A percentile compares a stretch with the other conserved stretches of the same genome.
Conservation (phyloP, 352 stramenopile species). For the Phytophthora fragariae region DNA sequence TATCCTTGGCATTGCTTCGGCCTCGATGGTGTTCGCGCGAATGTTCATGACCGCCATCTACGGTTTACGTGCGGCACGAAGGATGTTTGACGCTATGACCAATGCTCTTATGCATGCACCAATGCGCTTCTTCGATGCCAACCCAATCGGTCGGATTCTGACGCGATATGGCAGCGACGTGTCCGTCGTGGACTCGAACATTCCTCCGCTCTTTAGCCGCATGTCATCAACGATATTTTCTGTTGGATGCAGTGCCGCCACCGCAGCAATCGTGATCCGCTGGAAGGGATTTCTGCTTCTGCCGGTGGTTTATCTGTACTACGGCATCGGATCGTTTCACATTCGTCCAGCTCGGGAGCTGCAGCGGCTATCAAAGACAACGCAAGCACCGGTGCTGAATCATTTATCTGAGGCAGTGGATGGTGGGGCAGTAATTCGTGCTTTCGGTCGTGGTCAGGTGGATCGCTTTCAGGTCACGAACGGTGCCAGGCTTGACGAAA, state of each 20-base stretch:
- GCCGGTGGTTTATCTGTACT: conserved; percentile 86
- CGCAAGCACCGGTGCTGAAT: conserved; percentile 55
- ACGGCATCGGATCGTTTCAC: conserved; percentile 53
- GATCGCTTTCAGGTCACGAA: conserved; percentile 48
- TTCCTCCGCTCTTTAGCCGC: conserved; percentile 52
- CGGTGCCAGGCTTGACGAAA: conserved; percentile 45
- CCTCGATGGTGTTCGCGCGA: conserved; percentile 55
- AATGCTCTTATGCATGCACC: conserved; percentile 87
- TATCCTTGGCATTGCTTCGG: conserved; percentile 43
- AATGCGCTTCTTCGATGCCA: conserved; percentile 94
- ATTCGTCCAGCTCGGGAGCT: conserved; percentile 63
- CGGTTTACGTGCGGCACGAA: conserved; percentile 52
- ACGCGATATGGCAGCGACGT: conserved; percentile 93
- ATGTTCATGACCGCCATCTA: conserved; percentile 51
- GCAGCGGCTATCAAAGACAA: conserved; percentile 58
- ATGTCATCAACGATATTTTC: conserved; percentile 78
- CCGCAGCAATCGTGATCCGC: conserved; percentile 87
- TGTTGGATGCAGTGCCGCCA: conserved; percentile 77
- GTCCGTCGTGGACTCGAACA: conserved; percentile 89
- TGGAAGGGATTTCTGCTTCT: conserved; percentile 85
- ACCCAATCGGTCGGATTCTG: conserved; percentile 90
- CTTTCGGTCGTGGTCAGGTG: conserved; percentile 56
- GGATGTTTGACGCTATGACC: conserved; percentile 91
- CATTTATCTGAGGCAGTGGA: conserved; percentile 65
- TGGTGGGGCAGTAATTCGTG: conserved; percentile 58